Evolutionary conservation across 1,139 yeast species (phyloP), one percentile per base, ranked within the genome.

Genomic region (Debaryomyces singareniensis): DNA sequence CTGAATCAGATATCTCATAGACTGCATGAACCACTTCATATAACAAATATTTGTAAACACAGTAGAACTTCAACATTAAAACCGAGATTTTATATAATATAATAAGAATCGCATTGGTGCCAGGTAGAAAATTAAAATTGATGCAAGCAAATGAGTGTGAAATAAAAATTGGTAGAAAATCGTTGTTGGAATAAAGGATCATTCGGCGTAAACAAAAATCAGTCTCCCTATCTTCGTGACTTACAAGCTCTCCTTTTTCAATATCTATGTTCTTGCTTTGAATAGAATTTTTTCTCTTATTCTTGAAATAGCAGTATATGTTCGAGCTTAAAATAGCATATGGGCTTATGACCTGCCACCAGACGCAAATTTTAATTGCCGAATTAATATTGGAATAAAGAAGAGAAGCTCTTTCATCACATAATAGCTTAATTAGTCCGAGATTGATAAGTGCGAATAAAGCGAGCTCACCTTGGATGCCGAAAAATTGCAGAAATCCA

Each of bases 151-250:
- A 53, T 15, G 56, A 51, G 32, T 53, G 55, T 28, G 54, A 47
- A 26, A 54, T 45, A 37, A 51, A 45, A 15, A 52, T 42, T 10
- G 58, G 55, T 29, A 54, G 36, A 29, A 40, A 47, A 35, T 49
- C 49, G 35, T 52, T 50, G 37, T 53, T 53, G 14, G 45, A 38
- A 21, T 49, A 52, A 22, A 35, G 35, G 21, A 51, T 30, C 25
- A 47, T 40, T 28, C 4, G 15, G 5, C 13, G 31, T 21, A 12
- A 23, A 27, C 14, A 16, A 20, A 4, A 29, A 21, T n/a, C 24
- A 24, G 6, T 22, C 24, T n/a, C 16, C 7, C n/a, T 22, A 15
- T 14, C 13, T 15, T 13, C 13, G 16, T 9, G 20, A 12, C 22
- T 11, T 21, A 13, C n/a, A 11, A n/a, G 23, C 15, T 13, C 23